Conservation (phyloP, 2,329 filamentous ascomycete genomes). For the Stagonosporopsis vannaccii region DNA sequence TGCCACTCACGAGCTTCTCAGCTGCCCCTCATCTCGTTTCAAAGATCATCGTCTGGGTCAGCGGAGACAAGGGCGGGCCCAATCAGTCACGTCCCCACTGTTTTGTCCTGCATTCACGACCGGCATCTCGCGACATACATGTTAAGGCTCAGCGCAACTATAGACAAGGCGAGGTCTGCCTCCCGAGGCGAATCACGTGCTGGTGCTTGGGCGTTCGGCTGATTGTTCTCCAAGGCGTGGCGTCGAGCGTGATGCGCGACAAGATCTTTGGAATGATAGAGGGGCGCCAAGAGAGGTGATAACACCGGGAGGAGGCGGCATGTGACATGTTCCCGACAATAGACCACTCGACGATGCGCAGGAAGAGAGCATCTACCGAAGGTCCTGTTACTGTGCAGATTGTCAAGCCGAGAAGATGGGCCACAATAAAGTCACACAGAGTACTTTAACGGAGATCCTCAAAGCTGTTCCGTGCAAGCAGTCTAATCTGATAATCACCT, state of each 20-base stretch:
- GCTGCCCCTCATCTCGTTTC: constrained; percentile 42
- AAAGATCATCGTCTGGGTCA: constrained; percentile 13
- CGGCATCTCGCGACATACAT: constrained; percentile 21
- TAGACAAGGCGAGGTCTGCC: not conserved
- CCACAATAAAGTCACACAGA: no score
- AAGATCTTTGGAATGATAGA: no score
- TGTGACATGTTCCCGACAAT: no score
- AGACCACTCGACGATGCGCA: no score
- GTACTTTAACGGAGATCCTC: no score
- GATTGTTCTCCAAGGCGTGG: not conserved
- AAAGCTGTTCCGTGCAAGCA: no score
- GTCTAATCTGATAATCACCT: no score
- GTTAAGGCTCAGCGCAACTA: constrained; percentile 24
- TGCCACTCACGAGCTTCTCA: constrained; percentile 32
- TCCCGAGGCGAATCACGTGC: not conserved
- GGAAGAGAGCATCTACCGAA: no score
- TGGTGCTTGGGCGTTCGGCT: constrained; percentile 4
- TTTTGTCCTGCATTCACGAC: constrained; percentile 31
- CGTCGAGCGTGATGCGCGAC: not conserved
- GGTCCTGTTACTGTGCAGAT: no score
- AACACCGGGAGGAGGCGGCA: no score
- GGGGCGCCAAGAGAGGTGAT: no score
- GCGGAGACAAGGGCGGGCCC: constrained; percentile 20
- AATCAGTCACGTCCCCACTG: constrained; percentile 31
- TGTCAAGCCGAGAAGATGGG: no score